phyloP scores from a whole-genome alignment of 257 asterid species.

The Solanum etuberosum region DNA sequence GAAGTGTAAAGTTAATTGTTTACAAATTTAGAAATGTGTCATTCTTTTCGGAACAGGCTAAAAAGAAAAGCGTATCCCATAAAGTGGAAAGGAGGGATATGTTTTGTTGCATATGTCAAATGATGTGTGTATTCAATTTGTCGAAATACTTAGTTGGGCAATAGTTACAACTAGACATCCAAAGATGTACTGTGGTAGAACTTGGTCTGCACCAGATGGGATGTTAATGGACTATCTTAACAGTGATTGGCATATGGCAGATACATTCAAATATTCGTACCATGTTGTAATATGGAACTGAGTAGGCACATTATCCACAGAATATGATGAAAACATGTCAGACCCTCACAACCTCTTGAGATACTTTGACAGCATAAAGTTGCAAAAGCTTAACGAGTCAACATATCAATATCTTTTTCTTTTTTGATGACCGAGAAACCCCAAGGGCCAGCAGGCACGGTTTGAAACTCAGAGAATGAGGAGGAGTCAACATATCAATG shows the following conservation, averaged over 20 bases:
- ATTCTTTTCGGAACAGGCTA: neutral
- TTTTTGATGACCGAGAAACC: neutral
- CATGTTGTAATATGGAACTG: neutral
- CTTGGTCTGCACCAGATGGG: neutral
- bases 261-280: neutral
- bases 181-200: neutral
- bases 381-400: neutral
- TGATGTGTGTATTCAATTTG: neutral
- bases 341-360: neutral
- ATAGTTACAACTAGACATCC: neutral
- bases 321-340: neutral
- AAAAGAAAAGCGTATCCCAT: neutral
- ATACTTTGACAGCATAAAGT: neutral
- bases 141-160: neutral
- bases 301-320: neutral
- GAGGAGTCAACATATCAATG: neutral
- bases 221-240: neutral
- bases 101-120: neutral
- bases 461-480: neutral
- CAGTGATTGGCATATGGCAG: neutral
- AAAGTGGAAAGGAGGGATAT: neutral
- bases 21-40: neutral
- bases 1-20: neutral
- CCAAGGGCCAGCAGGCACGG: neutral
- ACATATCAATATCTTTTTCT: neutral